phyloP scores from a whole-genome alignment of 1,139 yeast genomes.

The Suhomyces atakaporum region DNA sequence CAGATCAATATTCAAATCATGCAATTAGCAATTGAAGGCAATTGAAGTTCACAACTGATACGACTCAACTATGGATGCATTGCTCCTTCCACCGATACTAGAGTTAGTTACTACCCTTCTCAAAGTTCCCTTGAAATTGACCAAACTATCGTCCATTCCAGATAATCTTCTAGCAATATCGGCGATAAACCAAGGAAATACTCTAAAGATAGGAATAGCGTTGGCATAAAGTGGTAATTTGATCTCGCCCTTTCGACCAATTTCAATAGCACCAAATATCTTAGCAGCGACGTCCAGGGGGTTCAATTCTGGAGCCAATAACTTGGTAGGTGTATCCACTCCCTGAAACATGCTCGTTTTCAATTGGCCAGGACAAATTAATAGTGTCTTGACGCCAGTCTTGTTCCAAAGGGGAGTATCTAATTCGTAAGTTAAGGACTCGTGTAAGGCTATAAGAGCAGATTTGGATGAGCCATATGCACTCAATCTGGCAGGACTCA shows the following conservation, averaged over 20 bases:
- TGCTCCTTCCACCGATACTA: background rate
- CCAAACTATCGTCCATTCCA: conserved; percentile 66
- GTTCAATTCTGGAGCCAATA: conserved; percentile 80
- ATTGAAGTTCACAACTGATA: background rate
- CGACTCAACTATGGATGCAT: background rate
- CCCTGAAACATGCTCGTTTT: conserved; percentile 70
- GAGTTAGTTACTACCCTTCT: background rate
- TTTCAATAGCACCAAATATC: conserved; percentile 56
- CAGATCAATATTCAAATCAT: too few relatives aligned
- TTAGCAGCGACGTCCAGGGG: conserved; percentile 63
- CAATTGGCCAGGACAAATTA: conserved; percentile 87
- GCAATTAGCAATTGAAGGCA: background rate
- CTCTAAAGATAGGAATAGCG: conserved; percentile 68
- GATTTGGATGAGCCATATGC: conserved; percentile 92
- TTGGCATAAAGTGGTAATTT: conserved; percentile 76
- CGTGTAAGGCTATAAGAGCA: conserved; percentile 82
- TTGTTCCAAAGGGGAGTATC: conserved; percentile 51
- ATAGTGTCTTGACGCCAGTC: conserved; percentile 66
- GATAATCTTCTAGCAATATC: conserved; percentile 53
- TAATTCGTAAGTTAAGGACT: conserved; percentile 72
- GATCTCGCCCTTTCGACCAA: conserved; percentile 69
- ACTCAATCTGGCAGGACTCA: conserved; percentile 79
- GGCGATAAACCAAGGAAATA: conserved; percentile 71
- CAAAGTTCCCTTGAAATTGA: conserved; percentile 26
- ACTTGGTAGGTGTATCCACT: conserved; percentile 67